Base-by-base conservation (phyloP, 2,329 filamentous ascomycete genomes). In the Salinomyces thailandicus region DNA sequence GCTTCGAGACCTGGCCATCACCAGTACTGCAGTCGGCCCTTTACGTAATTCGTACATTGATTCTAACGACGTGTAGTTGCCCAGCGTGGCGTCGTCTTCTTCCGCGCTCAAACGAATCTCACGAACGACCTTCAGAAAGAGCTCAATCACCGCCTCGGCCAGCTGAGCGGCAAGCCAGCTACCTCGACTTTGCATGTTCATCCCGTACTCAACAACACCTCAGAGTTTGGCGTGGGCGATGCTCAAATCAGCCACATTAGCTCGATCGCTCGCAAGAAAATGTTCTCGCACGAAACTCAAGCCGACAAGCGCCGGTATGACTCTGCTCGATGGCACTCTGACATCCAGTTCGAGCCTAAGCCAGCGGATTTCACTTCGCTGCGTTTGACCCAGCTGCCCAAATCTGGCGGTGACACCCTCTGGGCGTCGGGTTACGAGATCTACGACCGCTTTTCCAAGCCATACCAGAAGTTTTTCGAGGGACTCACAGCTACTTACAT, bases 1-100 rank as follows among this genome's bases (percentile, higher is more conserved):
- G 26, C 52, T 64, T 4, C 44, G 48, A 31, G 62, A 64, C 42
- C 44, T 64, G 12, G 61, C 60, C 24, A 76, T 82, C 42, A 80
- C 73, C 2, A 72, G 77, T 80, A 36, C n/a, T n/a, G n/a, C 7
- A 14, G 8, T 60, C 28, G 2, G 11, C 11, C 8, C 14, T 6
- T n/a, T n/a, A n/a, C n/a, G n/a, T n/a, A n/a, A n/a, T n/a, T n/a
- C n/a, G n/a, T n/a, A 7, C 28, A 16, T 31, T 8, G 28, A 16
- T 12, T 24, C 7, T 7, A 7, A 24, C 15, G 18, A 19, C 8
- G 5, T 9, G 13, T 13, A 80, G 77, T 83, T 45, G 81, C 78
- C 1, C 71, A 75, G 43, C 71, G 79, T 0, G 78, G 78, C 8
- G 79, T 83, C 3, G 77, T 82, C 24, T 81, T 83, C 61, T 80